These are phyloP conservation scores for Corchorus olitorius DNA, from an alignment of 345 rosid species.

Conservation along the genomic window DNA sequence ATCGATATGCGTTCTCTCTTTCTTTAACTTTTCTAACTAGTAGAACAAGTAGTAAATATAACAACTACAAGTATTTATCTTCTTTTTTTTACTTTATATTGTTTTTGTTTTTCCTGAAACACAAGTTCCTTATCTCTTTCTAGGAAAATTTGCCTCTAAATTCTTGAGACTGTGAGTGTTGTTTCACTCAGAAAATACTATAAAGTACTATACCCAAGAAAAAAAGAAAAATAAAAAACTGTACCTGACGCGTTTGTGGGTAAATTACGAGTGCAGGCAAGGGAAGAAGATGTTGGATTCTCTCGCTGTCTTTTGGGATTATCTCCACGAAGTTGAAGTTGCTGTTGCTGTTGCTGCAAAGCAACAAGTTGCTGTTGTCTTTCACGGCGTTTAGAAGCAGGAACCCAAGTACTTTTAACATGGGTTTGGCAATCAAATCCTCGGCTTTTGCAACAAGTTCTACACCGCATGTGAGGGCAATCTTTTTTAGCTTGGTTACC, in stretches of 20 bases:
- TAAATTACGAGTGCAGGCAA: slow-evolving; percentile 17
- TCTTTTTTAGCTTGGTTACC: slow-evolving; percentile 92
- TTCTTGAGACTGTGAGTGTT: slow-evolving; percentile 20
- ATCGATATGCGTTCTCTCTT: slow-evolving; percentile 18
- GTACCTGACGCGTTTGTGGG: slow-evolving; percentile 52
- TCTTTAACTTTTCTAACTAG: slow-evolving; percentile 10
- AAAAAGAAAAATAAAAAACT: neutral
- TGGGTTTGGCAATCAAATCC: slow-evolving; percentile 82
- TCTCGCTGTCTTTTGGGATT: slow-evolving; percentile 58
- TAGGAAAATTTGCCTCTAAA: slow-evolving; percentile 17
- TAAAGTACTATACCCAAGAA: neutral
- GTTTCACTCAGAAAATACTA: neutral
- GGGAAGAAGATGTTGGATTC: slow-evolving; percentile 31
- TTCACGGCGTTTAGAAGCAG: slow-evolving; percentile 79
- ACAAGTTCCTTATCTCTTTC: slow-evolving; percentile 5
- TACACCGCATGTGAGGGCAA: slow-evolving; percentile 73
- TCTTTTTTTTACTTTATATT: neutral
- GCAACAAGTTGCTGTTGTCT: slow-evolving; percentile 48
- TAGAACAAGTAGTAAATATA: too few species aligned
- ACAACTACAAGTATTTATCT: neutral
- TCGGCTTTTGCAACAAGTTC: slow-evolving; percentile 85
- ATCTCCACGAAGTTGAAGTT: slow-evolving; percentile 32
- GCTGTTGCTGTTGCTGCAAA: slow-evolving; percentile 44
- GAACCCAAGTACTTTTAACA: slow-evolving; percentile 86
- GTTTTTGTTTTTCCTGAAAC: neutral